Evolutionary conservation across 495 filamentous ascomycete species (phyloP), one percentile per base, ranked within the genome.

Genomic region (Penicillium canescens): DNA sequence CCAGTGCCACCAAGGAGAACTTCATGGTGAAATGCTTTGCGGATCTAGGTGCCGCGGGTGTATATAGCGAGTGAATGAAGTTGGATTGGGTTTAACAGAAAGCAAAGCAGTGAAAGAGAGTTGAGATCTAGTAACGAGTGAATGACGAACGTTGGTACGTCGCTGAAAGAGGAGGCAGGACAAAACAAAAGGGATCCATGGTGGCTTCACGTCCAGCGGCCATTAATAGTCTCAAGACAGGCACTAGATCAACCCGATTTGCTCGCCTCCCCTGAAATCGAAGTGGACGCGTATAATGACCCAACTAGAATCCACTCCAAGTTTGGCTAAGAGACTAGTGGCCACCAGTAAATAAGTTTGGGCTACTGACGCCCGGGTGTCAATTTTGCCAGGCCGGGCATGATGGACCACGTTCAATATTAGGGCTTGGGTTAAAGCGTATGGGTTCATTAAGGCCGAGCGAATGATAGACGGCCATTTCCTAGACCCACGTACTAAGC

Each of bases 1-100:
- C 75, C 69, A 50, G 77, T 71, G 43, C 75, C 54, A 55, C 63
- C 55, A 74, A 54, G 26, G 78, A 74, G 12, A 71, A 43, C 63
- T 76, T 79, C 75, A 78, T 78, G 28, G 42, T 62, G 62, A 51
- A 10, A 43, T 13, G 33, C 18, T 37, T 40, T 16, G 42, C 54
- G 46, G 46, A 47, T 38, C 41, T 38, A 39, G 37, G 40, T 31
- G 50, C 13, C 49, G 37, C 37, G 40, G 46, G 39, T 20, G 31
- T 50, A 40, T 48, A 58, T 60, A 59, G 50, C 62, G 61, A 63
- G 28, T 55, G 65, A 50, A 59, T 44, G 18, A 11, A 51, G 39
- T 36, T 43, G 42, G 57, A 57, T 21, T 8, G n/a, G 16, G 16
- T 50, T 54, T 38, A 54, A 36, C 21, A 18, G 34, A 46, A 50